phyloP scores from a whole-genome alignment of 495 filamentous ascomycete species.

The Darksidea phi region DNA sequence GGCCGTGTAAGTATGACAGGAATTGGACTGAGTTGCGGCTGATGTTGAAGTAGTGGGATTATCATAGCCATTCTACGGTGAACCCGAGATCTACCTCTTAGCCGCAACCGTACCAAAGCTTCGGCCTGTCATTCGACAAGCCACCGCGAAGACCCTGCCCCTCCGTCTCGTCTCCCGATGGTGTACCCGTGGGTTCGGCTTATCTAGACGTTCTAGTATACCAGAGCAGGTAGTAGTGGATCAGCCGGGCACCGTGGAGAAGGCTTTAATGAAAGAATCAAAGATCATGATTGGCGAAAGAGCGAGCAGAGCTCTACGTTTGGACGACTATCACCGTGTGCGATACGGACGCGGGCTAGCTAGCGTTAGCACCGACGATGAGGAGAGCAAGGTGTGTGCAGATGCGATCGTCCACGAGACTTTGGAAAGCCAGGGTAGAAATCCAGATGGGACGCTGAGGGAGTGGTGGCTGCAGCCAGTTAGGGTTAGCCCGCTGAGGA shows the following conservation, averaged over 20 bases:
- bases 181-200: too few species aligned
- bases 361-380: not conserved
- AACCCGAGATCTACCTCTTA: constrained; percentile 19
- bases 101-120: constrained; percentile 25
- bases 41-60: constrained; percentile 17
- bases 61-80: constrained; percentile 20
- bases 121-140: constrained; percentile 9
- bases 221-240: too few species aligned
- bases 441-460: too few species aligned
- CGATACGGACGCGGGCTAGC: not conserved
- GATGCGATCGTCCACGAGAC: too few species aligned
- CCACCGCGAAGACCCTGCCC: not conserved
- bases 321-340: constrained; percentile 11
- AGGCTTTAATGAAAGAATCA: not conserved
- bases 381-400: not conserved
- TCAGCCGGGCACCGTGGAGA: too few species aligned
- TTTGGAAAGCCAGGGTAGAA: too few species aligned
- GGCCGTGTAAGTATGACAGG: constrained; percentile 1
- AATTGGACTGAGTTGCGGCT: not conserved
- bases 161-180: not conserved
- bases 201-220: not conserved
- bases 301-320: not conserved
- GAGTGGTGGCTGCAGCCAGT: too few species aligned
- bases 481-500: too few species aligned
- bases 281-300: not conserved